phyloP scores from a whole-genome alignment of 768 basidiomycete species.

The Daedaleopsis sinensis region DNA sequence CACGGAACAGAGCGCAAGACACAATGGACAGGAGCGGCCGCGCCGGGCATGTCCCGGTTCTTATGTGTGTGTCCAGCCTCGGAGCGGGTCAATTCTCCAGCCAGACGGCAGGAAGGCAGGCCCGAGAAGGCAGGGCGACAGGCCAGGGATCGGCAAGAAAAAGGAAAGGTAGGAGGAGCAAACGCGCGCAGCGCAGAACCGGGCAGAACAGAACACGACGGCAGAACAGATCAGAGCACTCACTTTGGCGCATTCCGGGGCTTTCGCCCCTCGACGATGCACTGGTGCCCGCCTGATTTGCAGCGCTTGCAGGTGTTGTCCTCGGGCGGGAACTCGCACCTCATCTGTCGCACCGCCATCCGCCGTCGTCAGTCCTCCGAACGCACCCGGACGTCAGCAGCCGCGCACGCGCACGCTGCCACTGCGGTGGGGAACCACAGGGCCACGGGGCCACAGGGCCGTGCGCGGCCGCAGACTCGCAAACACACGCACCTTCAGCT shows the following conservation, averaged over 20 bases:
- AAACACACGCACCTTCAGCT: constrained; percentile 68
- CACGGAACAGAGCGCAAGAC: neutral
- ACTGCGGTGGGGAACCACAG: too few species aligned
- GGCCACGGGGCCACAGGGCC: neutral
- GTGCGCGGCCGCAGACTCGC: neutral
- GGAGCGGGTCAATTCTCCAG: too few species aligned
- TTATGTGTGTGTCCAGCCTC: neutral
- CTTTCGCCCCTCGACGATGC: constrained; percentile 84
- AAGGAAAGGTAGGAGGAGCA: constrained; percentile 23
- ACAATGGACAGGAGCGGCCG: neutral
- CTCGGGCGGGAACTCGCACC: constrained; percentile 76
- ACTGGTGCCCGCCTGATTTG: constrained; percentile 69
- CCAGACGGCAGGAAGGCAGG: neutral
- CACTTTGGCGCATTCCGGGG: constrained; percentile 80
- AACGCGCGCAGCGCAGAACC: constrained; percentile 19
- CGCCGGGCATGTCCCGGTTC: neutral
- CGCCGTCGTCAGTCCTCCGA: constrained; percentile 13
- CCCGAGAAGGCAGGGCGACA: constrained; percentile 25
- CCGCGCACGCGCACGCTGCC: too few species aligned
- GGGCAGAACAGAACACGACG: neutral
- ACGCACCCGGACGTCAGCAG: constrained; percentile 15
- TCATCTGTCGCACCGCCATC: constrained; percentile 60
- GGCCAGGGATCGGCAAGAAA: constrained; percentile 24
- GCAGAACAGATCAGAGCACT: constrained; percentile 38
- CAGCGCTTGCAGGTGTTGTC: constrained; percentile 82